phyloP scores from a whole-genome alignment of 1,139 yeast genomes.

The Pichia sp. region DNA sequence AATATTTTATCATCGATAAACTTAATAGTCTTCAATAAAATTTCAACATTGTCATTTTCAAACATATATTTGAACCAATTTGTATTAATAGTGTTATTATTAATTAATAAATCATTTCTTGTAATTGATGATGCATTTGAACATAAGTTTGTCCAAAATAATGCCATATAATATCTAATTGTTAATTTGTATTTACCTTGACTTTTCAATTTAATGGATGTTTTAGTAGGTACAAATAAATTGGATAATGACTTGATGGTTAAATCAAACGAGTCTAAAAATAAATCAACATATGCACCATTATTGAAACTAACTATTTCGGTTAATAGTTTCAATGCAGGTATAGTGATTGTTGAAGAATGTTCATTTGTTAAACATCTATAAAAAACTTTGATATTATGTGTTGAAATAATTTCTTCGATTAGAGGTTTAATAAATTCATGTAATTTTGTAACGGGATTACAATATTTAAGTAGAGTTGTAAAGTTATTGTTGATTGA shows the following conservation, averaged over 20 bases:
- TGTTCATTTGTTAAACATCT: conserved; percentile 57
- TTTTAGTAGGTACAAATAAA: conserved; percentile 48
- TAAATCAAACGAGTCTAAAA: conserved; percentile 63
- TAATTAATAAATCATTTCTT: conserved; percentile 56
- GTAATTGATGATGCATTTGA: conserved; percentile 42
- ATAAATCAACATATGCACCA: conserved; percentile 47
- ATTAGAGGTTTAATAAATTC: conserved; percentile 37
- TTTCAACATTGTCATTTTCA: conserved; percentile 46
- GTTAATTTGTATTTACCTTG: conserved; percentile 32
- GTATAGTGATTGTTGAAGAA: conserved; percentile 49
- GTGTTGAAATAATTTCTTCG: conserved; percentile 44
- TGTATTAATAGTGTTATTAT: conserved; percentile 51
- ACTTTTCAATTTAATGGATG: conserved; percentile 35
- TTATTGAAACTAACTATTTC: conserved; percentile 45
- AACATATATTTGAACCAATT: conserved; percentile 59
- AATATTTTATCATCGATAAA: conserved; percentile 48
- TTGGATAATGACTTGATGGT: conserved; percentile 56
- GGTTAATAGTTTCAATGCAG: conserved; percentile 50
- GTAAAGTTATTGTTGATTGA: conserved; percentile 35
- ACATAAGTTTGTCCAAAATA: conserved; percentile 54
- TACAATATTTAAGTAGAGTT: conserved; percentile 27
- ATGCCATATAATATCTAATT: conserved; percentile 52
- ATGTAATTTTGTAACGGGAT: conserved; percentile 20
- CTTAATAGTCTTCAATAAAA: conserved; percentile 37
- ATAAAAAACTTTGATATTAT: conserved; percentile 58